Conservation (phyloP, 805 yeast genomes). For the Wickerhamomyces tratensis region DNA sequence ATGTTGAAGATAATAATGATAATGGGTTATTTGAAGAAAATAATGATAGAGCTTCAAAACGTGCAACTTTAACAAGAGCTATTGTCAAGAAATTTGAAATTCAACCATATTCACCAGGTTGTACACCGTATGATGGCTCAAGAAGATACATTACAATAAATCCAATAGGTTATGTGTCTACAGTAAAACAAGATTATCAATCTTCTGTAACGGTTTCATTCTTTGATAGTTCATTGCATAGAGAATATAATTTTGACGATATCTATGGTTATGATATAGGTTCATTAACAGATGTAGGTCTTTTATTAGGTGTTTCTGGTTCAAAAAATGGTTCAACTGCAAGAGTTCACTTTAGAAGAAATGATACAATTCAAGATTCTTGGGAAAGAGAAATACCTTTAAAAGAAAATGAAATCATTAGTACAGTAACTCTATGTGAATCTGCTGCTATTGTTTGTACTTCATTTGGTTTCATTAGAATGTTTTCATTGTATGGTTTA, state of each 20-base stretch:
- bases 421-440: constrained; percentile 59
- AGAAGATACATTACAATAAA: constrained; percentile 78
- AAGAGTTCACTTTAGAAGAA: constrained; percentile 57
- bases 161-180: constrained; percentile 71
- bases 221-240: constrained; percentile 65
- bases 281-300: constrained; percentile 56
- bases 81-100: constrained; percentile 21
- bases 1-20: neutral
- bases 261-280: constrained; percentile 63
- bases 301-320: constrained; percentile 47
- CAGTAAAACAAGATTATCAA: constrained; percentile 49
- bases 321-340: constrained; percentile 28
- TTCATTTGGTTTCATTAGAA: constrained; percentile 63
- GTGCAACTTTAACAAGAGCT: neutral
- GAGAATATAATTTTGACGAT: constrained; percentile 84
- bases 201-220: constrained; percentile 80
- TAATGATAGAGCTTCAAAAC: too few relatives aligned
- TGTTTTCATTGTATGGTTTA: constrained; percentile 64
- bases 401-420: constrained; percentile 43
- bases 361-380: constrained; percentile 46
- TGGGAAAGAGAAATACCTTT: constrained; percentile 66
- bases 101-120: constrained; percentile 75
- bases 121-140: constrained; percentile 66
- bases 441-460: constrained; percentile 61
- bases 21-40: too few relatives aligned